phyloP scores from a whole-genome alignment of 2,329 filamentous ascomycete species.

The Trichoderma guizhouense region DNA sequence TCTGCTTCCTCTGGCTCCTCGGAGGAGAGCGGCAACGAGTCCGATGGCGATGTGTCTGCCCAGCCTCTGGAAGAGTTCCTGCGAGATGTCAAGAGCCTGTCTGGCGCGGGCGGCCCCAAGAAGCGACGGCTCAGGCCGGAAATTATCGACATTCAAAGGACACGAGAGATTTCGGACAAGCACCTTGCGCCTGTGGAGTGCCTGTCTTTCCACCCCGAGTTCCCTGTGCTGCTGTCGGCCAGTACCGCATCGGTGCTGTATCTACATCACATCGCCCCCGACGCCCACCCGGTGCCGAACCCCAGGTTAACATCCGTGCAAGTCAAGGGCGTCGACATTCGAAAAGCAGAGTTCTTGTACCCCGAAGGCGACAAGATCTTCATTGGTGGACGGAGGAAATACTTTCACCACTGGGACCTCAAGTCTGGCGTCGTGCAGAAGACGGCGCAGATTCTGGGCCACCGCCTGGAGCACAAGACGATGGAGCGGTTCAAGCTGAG shows the following conservation, averaged over 20 bases:
- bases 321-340: conserved; percentile 77
- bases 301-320: conserved; percentile 88
- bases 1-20: conserved; percentile 50
- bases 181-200: conserved; percentile 79
- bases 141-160: conserved; percentile 83
- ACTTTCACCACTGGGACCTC: conserved; percentile 94
- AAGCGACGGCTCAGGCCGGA: conserved; percentile 77
- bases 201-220: conserved; percentile 83
- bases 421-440: conserved; percentile 78
- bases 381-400: conserved; percentile 81
- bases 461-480: conserved; percentile 75
- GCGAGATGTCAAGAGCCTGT: conserved; percentile 68
- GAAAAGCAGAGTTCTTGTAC: conserved; percentile 75
- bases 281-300: conserved; percentile 73
- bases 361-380: conserved; percentile 75
- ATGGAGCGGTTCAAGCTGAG: conserved; percentile 91
- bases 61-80: conserved; percentile 78
- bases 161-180: conserved; percentile 76
- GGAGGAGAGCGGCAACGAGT: conserved; percentile 55
- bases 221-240: conserved; percentile 85
- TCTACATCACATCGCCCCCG: conserved; percentile 82
- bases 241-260: conserved; percentile 82
- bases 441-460: conserved; percentile 70
- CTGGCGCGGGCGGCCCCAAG: conserved; percentile 50
- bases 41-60: conserved; percentile 60